Evolutionary conservation across 768 basidiomycete genomes (phyloP).

Genomic region (Strobilomyces echinocephalus): DNA sequence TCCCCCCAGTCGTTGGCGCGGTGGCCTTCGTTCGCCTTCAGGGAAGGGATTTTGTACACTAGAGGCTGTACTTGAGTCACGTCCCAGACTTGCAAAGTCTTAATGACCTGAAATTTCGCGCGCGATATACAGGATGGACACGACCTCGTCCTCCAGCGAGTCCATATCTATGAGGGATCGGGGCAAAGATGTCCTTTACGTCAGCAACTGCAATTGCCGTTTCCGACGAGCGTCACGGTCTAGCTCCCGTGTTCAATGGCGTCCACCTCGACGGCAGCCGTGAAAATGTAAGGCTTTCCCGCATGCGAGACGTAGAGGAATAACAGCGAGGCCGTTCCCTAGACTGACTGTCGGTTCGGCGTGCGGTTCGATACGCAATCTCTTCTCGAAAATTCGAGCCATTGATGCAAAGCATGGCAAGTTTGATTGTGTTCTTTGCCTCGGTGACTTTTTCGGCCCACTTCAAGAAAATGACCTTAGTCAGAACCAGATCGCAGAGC

Average conservation of each 20-base stretch:
- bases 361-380: constrained; percentile 63
- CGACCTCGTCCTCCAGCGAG: constrained; percentile 68
- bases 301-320: background rate
- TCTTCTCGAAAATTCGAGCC: constrained; percentile 74
- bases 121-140: constrained; percentile 86
- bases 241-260: constrained; percentile 15
- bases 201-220: constrained; percentile 12
- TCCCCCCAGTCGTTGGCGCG: constrained; percentile 93
- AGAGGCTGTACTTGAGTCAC: constrained; percentile 20
- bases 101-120: constrained; percentile 81
- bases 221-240: background rate
- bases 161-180: constrained; percentile 39
- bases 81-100: constrained; percentile 8
- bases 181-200: constrained; percentile 15
- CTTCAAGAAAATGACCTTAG: constrained; percentile 32
- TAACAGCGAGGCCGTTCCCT: constrained; percentile 4
- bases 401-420: constrained; percentile 92
- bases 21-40: constrained; percentile 84
- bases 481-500: constrained; percentile 50
- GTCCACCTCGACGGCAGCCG: constrained; percentile 16
- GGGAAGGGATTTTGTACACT: constrained; percentile 91
- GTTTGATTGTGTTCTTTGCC: constrained; percentile 79
- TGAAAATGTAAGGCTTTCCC: constrained; percentile 30
- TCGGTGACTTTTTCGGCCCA: constrained; percentile 82
- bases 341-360: constrained; percentile 81